These are phyloP conservation scores for Silene conica DNA, from an alignment of 148 eudicot species.

Conservation along the genomic window DNA sequence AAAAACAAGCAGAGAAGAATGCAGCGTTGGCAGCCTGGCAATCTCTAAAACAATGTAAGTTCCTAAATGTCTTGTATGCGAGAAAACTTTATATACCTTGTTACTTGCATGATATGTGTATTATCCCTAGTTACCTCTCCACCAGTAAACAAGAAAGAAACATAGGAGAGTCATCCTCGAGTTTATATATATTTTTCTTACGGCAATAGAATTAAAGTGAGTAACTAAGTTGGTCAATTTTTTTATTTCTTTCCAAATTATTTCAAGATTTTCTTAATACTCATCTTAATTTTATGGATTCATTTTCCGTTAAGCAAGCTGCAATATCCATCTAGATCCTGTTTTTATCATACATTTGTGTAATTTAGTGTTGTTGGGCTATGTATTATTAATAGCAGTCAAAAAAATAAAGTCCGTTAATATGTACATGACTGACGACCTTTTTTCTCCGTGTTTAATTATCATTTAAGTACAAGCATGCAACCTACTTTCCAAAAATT, in stretches of 20 bases:
- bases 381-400: not conserved
- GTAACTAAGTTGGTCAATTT: not conserved
- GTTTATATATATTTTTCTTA: too few relatives aligned
- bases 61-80: not conserved
- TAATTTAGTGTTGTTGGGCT: not conserved
- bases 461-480: not conserved
- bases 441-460: not conserved
- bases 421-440: not conserved
- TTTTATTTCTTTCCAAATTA: not conserved
- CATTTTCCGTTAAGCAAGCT: not conserved
- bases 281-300: not conserved
- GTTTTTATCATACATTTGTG: not conserved
- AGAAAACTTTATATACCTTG: too few relatives aligned
- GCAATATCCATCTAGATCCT: not conserved
- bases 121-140: not conserved
- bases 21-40: conserved; percentile 86
- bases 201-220: too few relatives aligned
- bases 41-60: conserved; percentile 64
- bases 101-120: too few relatives aligned
- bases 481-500: not conserved
- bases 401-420: not conserved
- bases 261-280: not conserved
- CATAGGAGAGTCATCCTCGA: not conserved
- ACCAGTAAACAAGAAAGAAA: not conserved
- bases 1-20: conserved; percentile 77